Percentiles rank a stretch among this genome's conserved stretches.
Evolutionary conservation across 2,329 filamentous ascomycete genomes (phyloP).

Genomic region (Cyphellophora europaea): DNA sequence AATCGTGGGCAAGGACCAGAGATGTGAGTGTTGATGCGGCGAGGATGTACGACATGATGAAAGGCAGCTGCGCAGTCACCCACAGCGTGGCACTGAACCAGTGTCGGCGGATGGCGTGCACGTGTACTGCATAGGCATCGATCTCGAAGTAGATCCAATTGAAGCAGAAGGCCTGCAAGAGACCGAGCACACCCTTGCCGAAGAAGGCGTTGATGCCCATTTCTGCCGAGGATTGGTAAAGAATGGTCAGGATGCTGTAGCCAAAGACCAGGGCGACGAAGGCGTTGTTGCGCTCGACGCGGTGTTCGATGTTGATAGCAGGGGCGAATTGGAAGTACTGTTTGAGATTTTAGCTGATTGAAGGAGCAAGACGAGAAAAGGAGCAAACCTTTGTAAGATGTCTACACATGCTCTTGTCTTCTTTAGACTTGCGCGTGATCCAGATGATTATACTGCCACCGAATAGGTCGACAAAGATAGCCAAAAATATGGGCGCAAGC

Average conservation of each 20-base stretch:
- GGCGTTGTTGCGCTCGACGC: slow-evolving; percentile 54
- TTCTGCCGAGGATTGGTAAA: slow-evolving; percentile 12
- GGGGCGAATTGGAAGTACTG: slow-evolving; percentile 48
- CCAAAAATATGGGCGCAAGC: slow-evolving; percentile 47
- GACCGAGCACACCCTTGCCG: slow-evolving; percentile 51
- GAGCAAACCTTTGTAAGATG: background rate
- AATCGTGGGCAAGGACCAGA: slow-evolving; percentile 51
- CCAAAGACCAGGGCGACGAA: slow-evolving; percentile 58
- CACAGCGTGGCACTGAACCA: slow-evolving; percentile 39
- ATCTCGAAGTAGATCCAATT: slow-evolving; percentile 59
- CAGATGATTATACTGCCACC: slow-evolving; percentile 33
- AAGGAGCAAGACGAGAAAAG: background rate
- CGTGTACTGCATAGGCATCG: slow-evolving; percentile 45
- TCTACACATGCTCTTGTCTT: background rate
- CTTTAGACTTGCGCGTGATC: slow-evolving; percentile 18
- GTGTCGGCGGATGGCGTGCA: slow-evolving; percentile 52
- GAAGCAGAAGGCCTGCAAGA: slow-evolving; percentile 30
- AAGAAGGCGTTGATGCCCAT: slow-evolving; percentile 33
- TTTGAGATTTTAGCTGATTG: slow-evolving; percentile 3
- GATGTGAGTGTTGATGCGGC: slow-evolving; percentile 46
- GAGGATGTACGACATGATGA: slow-evolving; percentile 55
- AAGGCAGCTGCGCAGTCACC: slow-evolving; percentile 49
- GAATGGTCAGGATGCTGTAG: slow-evolving; percentile 51
- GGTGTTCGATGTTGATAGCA: slow-evolving; percentile 57
- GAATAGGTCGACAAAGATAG: slow-evolving; percentile 46